Evolutionary conservation across 106 monocot species (phyloP), one percentile per base, ranked within the genome.

Genomic region (Allium fistulosum): DNA sequence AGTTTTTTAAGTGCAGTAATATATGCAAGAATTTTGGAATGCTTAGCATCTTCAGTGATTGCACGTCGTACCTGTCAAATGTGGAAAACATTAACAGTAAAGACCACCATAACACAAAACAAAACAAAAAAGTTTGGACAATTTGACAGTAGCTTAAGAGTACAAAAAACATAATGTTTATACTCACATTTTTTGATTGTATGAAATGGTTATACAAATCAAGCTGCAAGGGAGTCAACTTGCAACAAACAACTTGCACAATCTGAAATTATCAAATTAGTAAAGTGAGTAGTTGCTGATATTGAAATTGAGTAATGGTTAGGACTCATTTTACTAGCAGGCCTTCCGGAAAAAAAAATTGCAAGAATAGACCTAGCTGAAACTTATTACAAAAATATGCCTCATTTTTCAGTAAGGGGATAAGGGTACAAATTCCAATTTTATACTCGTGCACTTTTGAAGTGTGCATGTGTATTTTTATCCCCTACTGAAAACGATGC

Each of bases 1-100:
- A 97, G 75, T 58, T 97, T 97, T 60, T 97, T 97, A 15, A 97
- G 86, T 69, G 84, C 92, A 68, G 97, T 99, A 65, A 99, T 99
- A 82, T 79, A 99, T 68, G 97, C 92, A 73, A 99, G 81, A 74
- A 99, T 85, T 70, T 85, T 92, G 48, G 97, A 87, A 59, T 83
- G 83, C 68, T 90, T 99, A 53, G 74, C 57, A 18, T 92, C 96
- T 62, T 87, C 87, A 56, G 80, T 27, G 63, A 99, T 89, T 6
- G 71, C 87, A 51, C 47, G 86, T 77, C 85, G 89, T 48, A 99
- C 82, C 97, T 99, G 63, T 26, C 68, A 70, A 69, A 49, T 46
- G 46, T 13, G 12, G 55, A 68, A 48, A 22, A 22, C 22, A 1
- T 1, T 0, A 22, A 22, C 22, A 22, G 22, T 22, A 22, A 22